These are phyloP conservation scores for Pseudopediastrum boryanum DNA, from an alignment of 139 green algal species.

Conservation along the genomic window DNA sequence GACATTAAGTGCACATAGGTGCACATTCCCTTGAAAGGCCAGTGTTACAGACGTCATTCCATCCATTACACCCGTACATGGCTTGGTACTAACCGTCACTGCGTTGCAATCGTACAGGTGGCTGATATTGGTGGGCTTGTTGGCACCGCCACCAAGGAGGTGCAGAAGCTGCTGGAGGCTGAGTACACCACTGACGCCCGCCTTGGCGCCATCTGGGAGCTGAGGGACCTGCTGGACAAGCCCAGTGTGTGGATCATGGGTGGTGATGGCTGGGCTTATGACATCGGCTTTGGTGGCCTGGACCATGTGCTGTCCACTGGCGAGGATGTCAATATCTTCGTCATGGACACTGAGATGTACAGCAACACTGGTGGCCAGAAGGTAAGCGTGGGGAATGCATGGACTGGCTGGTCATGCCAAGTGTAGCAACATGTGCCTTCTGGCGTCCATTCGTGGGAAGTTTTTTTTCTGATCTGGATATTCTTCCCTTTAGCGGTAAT, in stretches of 20 bases:
- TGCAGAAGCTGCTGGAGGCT: constrained; percentile 23
- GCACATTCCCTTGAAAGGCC: no score
- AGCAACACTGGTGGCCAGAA: constrained; percentile 69
- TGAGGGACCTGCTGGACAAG: constrained; percentile 65
- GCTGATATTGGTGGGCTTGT: constrained; percentile 38
- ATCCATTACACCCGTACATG: no score
- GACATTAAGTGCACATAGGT: no score
- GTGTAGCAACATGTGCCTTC: no score
- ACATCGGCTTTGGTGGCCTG: constrained; percentile 67
- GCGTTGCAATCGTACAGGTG: constrained; percentile 19
- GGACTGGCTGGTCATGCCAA: no score
- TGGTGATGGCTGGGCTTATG: constrained; percentile 70
- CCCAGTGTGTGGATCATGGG: constrained; percentile 65
- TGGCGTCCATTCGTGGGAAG: no score
- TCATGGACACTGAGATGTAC: constrained; percentile 71
- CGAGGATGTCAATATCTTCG: constrained; percentile 63
- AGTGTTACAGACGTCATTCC: no score
- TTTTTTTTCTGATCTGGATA: no score
- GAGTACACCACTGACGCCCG: background rate
- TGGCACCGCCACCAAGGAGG: constrained; percentile 2
- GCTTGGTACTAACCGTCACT: no score
- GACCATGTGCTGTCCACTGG: constrained; percentile 66
- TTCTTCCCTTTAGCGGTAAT: no score
- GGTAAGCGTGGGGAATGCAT: constrained; percentile 4
- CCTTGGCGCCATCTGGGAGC: constrained; percentile 5